phyloP scores from a whole-genome alignment of 1,139 yeast species.

The Kodamaea alishanica region DNA sequence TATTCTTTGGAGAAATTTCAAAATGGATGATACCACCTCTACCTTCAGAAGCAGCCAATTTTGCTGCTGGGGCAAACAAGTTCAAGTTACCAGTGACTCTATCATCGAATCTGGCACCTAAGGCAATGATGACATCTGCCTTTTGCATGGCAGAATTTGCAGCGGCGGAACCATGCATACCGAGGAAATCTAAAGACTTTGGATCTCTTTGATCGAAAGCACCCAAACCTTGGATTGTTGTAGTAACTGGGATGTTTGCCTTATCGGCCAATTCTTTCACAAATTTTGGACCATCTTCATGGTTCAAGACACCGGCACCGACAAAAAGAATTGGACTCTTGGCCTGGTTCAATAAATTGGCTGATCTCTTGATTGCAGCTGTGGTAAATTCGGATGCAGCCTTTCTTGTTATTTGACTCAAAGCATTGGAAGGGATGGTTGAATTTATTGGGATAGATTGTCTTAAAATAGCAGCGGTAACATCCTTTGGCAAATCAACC shows the following conservation, averaged over 20 bases:
- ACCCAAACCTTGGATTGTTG: conserved; percentile 91
- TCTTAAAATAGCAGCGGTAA: conserved; percentile 85
- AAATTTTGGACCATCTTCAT: conserved; percentile 74
- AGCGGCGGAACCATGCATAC: conserved; percentile 97
- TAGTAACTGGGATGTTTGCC: conserved; percentile 92
- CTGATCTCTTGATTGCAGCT: conserved; percentile 74
- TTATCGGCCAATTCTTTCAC: conserved; percentile 84
- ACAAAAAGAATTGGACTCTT: conserved; percentile 86
- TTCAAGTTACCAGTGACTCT: conserved; percentile 88
- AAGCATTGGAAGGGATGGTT: conserved; percentile 79
- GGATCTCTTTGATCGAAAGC: conserved; percentile 90
- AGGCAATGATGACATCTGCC: conserved; percentile 88
- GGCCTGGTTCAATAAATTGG: conserved; percentile 72
- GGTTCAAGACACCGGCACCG: conserved; percentile 85
- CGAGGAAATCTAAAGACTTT: conserved; percentile 90
- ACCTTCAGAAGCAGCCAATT: conserved; percentile 77
- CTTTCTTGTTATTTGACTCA: conserved; percentile 64
- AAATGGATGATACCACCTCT: conserved; percentile 97
- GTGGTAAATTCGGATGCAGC: conserved; percentile 75
- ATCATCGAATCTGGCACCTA: conserved; percentile 97
- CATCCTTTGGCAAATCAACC: conserved; percentile 96
- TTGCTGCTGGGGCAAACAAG: conserved; percentile 92
- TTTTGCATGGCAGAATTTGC: conserved; percentile 92
- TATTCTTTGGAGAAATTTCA: conserved; percentile 93
- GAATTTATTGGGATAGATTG: conserved; percentile 83